A percentile compares a stretch with the other conserved stretches of the same genome.
phyloP scores from a whole-genome alignment of 331 rosid genomes.

The Acacia concinna region DNA sequence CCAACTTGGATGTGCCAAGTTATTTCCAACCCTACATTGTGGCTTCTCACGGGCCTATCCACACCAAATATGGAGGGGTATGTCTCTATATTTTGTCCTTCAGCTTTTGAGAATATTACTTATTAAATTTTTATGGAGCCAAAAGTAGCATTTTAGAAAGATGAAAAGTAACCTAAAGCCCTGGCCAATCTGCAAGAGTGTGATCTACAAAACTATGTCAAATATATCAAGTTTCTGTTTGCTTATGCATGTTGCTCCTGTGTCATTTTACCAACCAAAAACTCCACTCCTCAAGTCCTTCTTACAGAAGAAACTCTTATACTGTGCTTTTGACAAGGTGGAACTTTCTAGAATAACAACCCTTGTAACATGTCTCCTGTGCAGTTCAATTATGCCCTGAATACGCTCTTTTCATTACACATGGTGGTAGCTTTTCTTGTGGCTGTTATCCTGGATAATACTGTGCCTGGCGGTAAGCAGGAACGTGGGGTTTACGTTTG shows the following conservation, averaged over 20 bases:
- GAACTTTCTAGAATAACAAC: neutral
- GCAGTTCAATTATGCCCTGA: constrained; percentile 83
- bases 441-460: constrained; percentile 89
- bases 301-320: neutral
- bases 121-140: constrained; percentile 8
- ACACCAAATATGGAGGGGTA: constrained; percentile 86
- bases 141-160: constrained; percentile 3
- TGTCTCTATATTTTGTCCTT: constrained; percentile 29
- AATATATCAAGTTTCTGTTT: neutral
- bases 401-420: constrained; percentile 79
- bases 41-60: constrained; percentile 94
- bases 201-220: neutral
- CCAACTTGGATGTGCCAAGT: constrained; percentile 85
- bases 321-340: neutral
- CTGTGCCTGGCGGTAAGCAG: constrained; percentile 89
- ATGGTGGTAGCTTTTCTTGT: constrained; percentile 94
- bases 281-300: neutral
- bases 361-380: constrained; percentile 19
- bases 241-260: neutral
- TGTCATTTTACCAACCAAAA: neutral
- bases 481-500: constrained; percentile 97
- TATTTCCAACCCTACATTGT: constrained; percentile 93
- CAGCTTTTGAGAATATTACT: constrained; percentile 25
- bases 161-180: neutral
- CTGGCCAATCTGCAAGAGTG: neutral